Evolutionary conservation across 1,284 basidiomycete species (phyloP), one percentile per base, ranked within the genome.

Genomic region (Tilletia horrida): DNA sequence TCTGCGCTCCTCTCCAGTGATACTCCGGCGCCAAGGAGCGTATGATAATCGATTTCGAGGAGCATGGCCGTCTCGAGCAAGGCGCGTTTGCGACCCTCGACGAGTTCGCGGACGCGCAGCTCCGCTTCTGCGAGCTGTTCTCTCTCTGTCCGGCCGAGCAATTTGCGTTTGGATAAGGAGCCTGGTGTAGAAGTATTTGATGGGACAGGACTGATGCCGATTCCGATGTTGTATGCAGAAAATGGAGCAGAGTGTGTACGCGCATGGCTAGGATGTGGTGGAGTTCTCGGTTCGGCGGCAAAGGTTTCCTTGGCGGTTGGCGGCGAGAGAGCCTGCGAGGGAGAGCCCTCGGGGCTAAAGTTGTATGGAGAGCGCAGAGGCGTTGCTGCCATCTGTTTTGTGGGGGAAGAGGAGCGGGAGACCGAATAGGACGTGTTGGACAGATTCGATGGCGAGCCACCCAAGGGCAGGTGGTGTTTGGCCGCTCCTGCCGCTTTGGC

Each of bases 51-150:
- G 40, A 79, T 72, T 31, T 75, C 71, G 44, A 79, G 72, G n/a
- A 78, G 63, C 1, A 71, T 71, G 13, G 76, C 73, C 23, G 75
- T 73, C 27, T 79, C 76, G 11, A 71, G 67, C 11, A 79, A 64
- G 2, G 71, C 77, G 18, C 66, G 67, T 31, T 69, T 72, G 57
- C 77, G 69, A 6, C 71, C 69, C 29, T 79, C 76, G 63, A 52
- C 73, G 61, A 79, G 68, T 62, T 79, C 77, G 27, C 77, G 67
- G 8, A 70, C 73, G n/a, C 67, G 64, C 18, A 75, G 68, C 66
- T 75, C 72, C 44, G 74, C 72, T 63, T 77, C 77, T n/a, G 70
- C 73, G 2, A 79, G 67, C 21, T 75, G 71, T 3, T 71, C 70
- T 0, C 76, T 67, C 45, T 79, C 77, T 25, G 69, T 70, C 8